Evolutionary conservation across 2,329 filamentous ascomycete species (phyloP), one percentile per base, ranked within the genome.

Genomic region (Zymoseptoria pseudotritici): DNA sequence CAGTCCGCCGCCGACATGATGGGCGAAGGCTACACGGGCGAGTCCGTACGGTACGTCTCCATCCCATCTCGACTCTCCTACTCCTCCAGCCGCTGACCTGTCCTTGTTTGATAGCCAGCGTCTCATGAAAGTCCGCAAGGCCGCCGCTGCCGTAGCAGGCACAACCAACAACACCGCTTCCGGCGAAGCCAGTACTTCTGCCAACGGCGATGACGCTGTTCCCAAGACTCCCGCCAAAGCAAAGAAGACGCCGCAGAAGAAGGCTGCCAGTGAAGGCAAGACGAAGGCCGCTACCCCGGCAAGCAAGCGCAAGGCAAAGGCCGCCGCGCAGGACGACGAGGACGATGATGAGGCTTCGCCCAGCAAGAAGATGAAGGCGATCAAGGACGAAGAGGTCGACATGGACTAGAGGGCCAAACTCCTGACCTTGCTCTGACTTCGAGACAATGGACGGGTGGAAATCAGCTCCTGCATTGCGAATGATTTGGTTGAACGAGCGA

Each of bases 51-150:
- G 57, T 56, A 56, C 17, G 55, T n/a, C n/a, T n/a, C n/a, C n/a
- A n/a, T n/a, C n/a, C n/a, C n/a, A n/a, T n/a, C n/a, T n/a, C n/a
- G n/a, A n/a, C n/a, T n/a, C n/a, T n/a, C n/a, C n/a, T n/a, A n/a
- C n/a, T n/a, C n/a, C n/a, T n/a, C n/a, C n/a, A n/a, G n/a, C n/a
- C n/a, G n/a, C n/a, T n/a, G n/a, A n/a, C n/a, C n/a, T n/a, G n/a
- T n/a, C n/a, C n/a, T n/a, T n/a, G n/a, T n/a, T n/a, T n/a, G n/a
- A n/a, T n/a, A n/a, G 57, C 10, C 57, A 59, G 20, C 49, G 54
- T 36, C 58, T 52, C 52, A 53, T 11, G 19, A 62, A 62, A 53
- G 42, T 62, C 31, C 31, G 31, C 50, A 59, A 60, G 57, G 55
- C 58, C 21, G 55, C 46, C n/a, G 46, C 29, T 22, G 57, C 7